phyloP scores from a whole-genome alignment of 2,329 filamentous ascomycete species.

The Graphilbum sp. region DNA sequence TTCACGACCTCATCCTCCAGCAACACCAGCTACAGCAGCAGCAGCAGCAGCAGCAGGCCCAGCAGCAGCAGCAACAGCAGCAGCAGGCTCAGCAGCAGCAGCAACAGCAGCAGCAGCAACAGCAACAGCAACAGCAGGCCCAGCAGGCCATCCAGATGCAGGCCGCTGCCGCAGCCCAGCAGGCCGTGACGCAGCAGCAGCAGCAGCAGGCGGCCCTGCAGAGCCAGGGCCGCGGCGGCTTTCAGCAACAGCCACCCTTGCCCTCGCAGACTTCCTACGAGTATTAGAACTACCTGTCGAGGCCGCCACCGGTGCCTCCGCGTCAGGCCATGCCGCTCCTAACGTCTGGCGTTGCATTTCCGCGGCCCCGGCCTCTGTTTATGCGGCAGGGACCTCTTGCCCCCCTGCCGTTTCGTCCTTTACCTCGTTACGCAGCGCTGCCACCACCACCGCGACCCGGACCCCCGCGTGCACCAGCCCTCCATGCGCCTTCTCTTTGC shows the following conservation, averaged over 20 bases:
- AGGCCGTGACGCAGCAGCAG: slow-evolving; percentile 1
- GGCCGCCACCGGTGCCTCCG: not conserved
- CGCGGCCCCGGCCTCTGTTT: too few species aligned
- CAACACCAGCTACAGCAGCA: slow-evolving; percentile 61
- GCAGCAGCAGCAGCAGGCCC: too few species aligned
- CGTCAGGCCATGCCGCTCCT: too few species aligned
- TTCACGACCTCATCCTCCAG: slow-evolving; percentile 52
- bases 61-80: too few species aligned
- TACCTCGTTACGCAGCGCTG: too few species aligned
- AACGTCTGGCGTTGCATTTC: too few species aligned
- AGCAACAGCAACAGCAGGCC: slow-evolving; percentile 12
- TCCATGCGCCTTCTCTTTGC: too few species aligned
- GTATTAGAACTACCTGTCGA: not conserved
- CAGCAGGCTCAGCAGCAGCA: slow-evolving; percentile 2
- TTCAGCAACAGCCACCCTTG: not conserved
- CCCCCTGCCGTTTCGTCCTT: too few species aligned
- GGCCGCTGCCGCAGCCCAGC: slow-evolving; percentile 2
- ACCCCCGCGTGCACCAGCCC: too few species aligned
- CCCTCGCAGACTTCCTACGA: not conserved
- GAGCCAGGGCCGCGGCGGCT: not conserved
- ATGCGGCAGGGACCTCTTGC: too few species aligned
- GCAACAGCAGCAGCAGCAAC: too few species aligned
- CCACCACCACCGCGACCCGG: too few species aligned
- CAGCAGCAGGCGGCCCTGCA: not conserved
- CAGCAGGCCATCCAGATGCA: slow-evolving; percentile 1